phyloP scores from a whole-genome alignment of 2,329 filamentous ascomycete genomes.

The Lachnellula occidentalis region DNA sequence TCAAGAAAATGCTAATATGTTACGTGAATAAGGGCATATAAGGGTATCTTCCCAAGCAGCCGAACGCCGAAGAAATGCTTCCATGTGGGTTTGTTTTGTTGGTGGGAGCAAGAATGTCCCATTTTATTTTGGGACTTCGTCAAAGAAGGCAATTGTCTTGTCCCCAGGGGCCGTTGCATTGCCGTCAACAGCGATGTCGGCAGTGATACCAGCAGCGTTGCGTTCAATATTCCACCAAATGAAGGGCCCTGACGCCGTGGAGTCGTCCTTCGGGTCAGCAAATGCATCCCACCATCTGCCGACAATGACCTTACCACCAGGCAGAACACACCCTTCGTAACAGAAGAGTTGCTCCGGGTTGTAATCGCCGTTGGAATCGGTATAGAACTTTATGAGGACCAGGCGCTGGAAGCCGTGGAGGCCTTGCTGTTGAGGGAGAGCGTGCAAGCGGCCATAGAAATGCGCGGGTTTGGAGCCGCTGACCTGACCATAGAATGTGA shows the following conservation, averaged over 20 bases:
- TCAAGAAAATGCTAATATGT: background rate
- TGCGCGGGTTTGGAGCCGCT: slow-evolving; percentile 32
- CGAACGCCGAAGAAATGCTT: background rate
- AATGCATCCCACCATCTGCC: slow-evolving; percentile 43
- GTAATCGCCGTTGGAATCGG: slow-evolving; percentile 14
- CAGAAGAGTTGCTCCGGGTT: slow-evolving; percentile 33
- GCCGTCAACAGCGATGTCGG: slow-evolving; percentile 2
- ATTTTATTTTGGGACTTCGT: background rate
- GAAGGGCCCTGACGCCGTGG: slow-evolving; percentile 29
- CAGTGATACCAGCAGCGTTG: slow-evolving; percentile 8
- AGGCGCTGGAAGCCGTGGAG: slow-evolving; percentile 50
- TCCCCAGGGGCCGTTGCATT: background rate
- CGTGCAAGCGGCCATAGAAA: slow-evolving; percentile 43
- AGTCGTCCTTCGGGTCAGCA: slow-evolving; percentile 3
- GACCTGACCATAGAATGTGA: slow-evolving; percentile 32
- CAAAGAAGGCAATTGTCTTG: slow-evolving; percentile 22
- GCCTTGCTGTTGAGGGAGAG: slow-evolving; percentile 40
- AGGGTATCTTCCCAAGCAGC: background rate
- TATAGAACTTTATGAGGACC: slow-evolving; percentile 46
- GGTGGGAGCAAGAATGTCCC: background rate
- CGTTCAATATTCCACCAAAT: slow-evolving; percentile 32
- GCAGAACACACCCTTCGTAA: slow-evolving; percentile 43
- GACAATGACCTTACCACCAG: slow-evolving; percentile 41
- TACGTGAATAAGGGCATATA: background rate
- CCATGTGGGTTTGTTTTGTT: background rate